Percentiles rank a stretch among this genome's conserved stretches.
phyloP scores from a whole-genome alignment of 768 basidiomycete species.

The Erythrobasidium yunnanense region DNA sequence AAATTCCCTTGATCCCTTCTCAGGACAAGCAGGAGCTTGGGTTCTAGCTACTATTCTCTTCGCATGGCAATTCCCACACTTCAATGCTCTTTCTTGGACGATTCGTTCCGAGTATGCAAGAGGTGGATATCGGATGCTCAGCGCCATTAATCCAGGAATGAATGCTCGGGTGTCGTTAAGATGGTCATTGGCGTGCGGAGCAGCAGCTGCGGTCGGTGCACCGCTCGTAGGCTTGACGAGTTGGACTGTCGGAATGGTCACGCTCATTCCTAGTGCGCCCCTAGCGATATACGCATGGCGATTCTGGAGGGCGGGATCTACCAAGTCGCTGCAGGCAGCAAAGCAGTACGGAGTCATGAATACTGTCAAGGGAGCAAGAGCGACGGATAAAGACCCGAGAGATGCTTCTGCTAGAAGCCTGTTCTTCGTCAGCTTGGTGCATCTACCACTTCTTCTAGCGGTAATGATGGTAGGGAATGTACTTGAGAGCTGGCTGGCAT shows the following conservation, averaged over 20 bases:
- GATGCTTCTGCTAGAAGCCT: constrained; percentile 54
- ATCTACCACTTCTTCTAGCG: constrained; percentile 74
- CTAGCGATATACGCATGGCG: constrained; percentile 58
- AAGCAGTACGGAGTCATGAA: constrained; percentile 11
- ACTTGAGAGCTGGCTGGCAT: constrained; percentile 1
- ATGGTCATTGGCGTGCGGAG: constrained; percentile 63
- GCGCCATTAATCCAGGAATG: constrained; percentile 60
- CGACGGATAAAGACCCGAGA: constrained; percentile 14
- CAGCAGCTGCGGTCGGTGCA: constrained; percentile 65
- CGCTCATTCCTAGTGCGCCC: constrained; percentile 62
- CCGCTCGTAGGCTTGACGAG: constrained; percentile 90
- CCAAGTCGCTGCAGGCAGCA: constrained; percentile 43
- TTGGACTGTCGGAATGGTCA: constrained; percentile 71
- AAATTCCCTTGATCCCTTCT: constrained; percentile 69
- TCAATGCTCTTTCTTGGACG: constrained; percentile 81
- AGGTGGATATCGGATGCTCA: constrained; percentile 87
- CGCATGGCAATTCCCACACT: constrained; percentile 98
- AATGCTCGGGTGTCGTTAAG: constrained; percentile 78
- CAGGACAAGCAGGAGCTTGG: constrained; percentile 48
- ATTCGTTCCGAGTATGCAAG: constrained; percentile 80
- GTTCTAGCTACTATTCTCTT: constrained; percentile 74
- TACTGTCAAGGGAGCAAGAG: constrained; percentile 47
- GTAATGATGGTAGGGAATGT: constrained; percentile 88
- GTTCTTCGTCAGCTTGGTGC: constrained; percentile 77
- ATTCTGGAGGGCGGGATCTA: constrained; percentile 52